phyloP scores from a whole-genome alignment of 2,329 filamentous ascomycete genomes.

The Neopestalotiopsis rosae region DNA sequence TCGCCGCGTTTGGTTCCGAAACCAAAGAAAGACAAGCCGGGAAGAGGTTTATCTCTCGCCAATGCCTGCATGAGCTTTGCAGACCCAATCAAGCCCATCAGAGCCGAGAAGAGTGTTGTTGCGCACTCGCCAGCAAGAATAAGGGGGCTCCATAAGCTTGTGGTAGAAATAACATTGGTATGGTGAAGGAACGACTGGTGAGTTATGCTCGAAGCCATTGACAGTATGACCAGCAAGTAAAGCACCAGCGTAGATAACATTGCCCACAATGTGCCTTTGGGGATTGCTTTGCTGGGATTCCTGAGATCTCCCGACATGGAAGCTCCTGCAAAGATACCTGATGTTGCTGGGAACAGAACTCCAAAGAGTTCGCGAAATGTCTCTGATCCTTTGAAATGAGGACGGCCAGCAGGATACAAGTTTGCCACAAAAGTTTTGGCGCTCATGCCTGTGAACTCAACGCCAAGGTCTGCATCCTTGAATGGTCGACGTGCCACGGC shows the following conservation, averaged over 20 bases:
- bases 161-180: conserved; percentile 80
- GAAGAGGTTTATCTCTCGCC: conserved; percentile 78
- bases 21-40: conserved; percentile 75
- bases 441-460: conserved; percentile 81
- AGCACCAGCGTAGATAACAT: conserved; percentile 76
- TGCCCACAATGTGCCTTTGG: conserved; percentile 81
- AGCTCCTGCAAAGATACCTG: conserved; percentile 71
- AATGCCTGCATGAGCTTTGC: conserved; percentile 86
- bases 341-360: conserved; percentile 76
- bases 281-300: conserved; percentile 83
- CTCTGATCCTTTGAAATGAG: conserved; percentile 65
- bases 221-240: conserved; percentile 78
- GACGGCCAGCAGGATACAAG: conserved; percentile 70
- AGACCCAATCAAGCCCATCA: conserved; percentile 87
- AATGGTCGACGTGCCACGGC: conserved; percentile 73
- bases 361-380: conserved; percentile 85
- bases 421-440: conserved; percentile 75
- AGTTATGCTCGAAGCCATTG: conserved; percentile 78
- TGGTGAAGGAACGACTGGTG: conserved; percentile 75
- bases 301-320: conserved; percentile 90
- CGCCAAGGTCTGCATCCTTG: conserved; percentile 61
- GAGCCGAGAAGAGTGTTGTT: conserved; percentile 80
- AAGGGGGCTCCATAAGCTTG: conserved; percentile 75
- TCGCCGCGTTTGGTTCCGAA: conserved; percentile 75
- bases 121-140: conserved; percentile 84